phyloP scores from a whole-genome alignment of 495 filamentous ascomycete species.

The Podospora pseudocomata region DNA sequence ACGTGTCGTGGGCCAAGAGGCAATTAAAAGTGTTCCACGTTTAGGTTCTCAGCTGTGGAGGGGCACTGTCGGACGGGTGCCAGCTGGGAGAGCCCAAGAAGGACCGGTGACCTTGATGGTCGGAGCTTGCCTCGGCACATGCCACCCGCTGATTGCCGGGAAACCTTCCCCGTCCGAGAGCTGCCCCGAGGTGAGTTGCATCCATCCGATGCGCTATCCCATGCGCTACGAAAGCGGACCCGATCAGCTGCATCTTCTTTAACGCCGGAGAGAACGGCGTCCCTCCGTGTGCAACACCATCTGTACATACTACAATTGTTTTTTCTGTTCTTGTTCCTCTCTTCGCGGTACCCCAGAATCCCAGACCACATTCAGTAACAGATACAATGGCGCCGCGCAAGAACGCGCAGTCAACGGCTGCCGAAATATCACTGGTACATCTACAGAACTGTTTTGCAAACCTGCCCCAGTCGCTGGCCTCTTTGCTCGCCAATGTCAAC shows the following conservation, averaged over 20 bases:
- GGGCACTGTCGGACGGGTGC: too few species aligned
- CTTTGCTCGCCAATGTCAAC: slow-evolving; percentile 79
- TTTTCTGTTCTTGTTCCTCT: neutral
- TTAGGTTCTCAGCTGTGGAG: neutral
- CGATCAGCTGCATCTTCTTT: neutral
- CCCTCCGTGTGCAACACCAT: neutral
- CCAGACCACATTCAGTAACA: slow-evolving; percentile 1
- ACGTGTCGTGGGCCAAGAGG: slow-evolving; percentile 23
- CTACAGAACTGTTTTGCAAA: slow-evolving; percentile 95
- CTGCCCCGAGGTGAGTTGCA: slow-evolving; percentile 11
- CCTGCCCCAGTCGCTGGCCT: slow-evolving; percentile 78
- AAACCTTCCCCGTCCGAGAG: slow-evolving; percentile 10
- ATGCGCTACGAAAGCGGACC: slow-evolving; percentile 6
- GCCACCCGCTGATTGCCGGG: slow-evolving; percentile 22
- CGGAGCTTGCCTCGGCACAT: slow-evolving; percentile 37
- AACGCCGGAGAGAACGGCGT: neutral
- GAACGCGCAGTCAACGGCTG: slow-evolving; percentile 63
- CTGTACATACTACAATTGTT: neutral
- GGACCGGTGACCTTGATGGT: neutral
- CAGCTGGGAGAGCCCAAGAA: neutral
- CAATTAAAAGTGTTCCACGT: slow-evolving; percentile 16
- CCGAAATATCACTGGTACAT: slow-evolving; percentile 74
- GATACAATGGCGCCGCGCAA: slow-evolving; percentile 56
- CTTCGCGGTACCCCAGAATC: neutral
- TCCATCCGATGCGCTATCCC: slow-evolving; percentile 1